Percentiles rank a stretch among this genome's conserved stretches.
phyloP scores from a whole-genome alignment of 495 filamentous ascomycete genomes.

The Aspergillus taichungensis region DNA sequence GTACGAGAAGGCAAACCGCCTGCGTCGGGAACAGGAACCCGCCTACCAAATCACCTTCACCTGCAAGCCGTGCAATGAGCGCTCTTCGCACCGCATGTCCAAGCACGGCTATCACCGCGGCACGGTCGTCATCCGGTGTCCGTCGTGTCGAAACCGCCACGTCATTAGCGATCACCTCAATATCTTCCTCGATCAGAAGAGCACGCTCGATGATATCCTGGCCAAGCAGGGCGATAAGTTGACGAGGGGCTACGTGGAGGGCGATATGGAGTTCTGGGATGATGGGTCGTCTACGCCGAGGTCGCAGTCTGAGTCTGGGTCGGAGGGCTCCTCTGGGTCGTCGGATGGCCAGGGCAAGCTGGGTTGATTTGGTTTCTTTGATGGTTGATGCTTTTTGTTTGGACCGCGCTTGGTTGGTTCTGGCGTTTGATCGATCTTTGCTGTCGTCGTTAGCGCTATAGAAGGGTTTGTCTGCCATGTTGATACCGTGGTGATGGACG shows the following conservation, averaged over 20 bases:
- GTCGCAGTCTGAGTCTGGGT: constrained; percentile 1
- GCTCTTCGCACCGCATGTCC: constrained; percentile 68
- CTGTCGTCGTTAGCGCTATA: no score
- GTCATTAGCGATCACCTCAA: constrained; percentile 82
- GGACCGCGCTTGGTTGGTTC: no score
- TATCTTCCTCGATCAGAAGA: constrained; percentile 36
- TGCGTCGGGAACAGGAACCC: constrained; percentile 45
- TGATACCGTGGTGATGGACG: no score
- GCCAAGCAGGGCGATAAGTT: constrained; percentile 22
- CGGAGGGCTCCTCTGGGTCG: background rate
- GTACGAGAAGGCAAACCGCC: constrained; percentile 21
- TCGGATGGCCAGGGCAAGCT: no score
- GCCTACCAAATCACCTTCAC: constrained; percentile 84
- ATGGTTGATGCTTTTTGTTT: no score
- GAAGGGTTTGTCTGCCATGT: no score
- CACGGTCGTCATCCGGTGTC: constrained; percentile 79
- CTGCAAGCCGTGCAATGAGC: constrained; percentile 71
- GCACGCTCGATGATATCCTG: constrained; percentile 30
- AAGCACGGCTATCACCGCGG: constrained; percentile 93
- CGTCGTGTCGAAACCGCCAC: constrained; percentile 73
- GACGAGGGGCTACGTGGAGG: constrained; percentile 33
- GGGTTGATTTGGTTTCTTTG: no score
- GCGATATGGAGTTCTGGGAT: constrained; percentile 62
- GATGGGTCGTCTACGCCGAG: constrained; percentile 40
- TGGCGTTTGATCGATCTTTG: no score